Percentiles rank a stretch among this genome's conserved stretches.
These are phyloP conservation scores for Bacidia rubella DNA, from an alignment of 495 filamentous ascomycete genomes.

Conservation along the genomic window DNA sequence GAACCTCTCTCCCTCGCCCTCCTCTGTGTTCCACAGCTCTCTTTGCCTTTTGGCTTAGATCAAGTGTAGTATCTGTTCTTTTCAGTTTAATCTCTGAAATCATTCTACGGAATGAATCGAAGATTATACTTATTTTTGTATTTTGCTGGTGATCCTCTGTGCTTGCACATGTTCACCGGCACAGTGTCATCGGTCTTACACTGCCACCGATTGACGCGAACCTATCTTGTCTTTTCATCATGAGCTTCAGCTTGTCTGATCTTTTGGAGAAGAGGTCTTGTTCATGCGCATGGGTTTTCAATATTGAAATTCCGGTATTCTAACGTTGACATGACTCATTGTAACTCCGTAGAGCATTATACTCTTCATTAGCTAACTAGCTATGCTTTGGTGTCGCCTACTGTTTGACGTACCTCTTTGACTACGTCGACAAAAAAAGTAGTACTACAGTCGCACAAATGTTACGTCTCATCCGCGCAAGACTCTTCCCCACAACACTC, in stretches of 20 bases:
- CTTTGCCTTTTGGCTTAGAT: slow-evolving; percentile 73
- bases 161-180: slow-evolving; percentile 63
- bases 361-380: no score
- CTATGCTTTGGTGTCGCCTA: no score
- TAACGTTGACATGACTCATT: no score
- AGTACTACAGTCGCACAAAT: no score
- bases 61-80: slow-evolving; percentile 99
- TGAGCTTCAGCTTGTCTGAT: slow-evolving; percentile 40
- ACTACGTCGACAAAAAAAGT: no score
- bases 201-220: slow-evolving; percentile 78
- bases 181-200: slow-evolving; percentile 85
- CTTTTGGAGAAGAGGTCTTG: slow-evolving; percentile 46
- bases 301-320: no score
- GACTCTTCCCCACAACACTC: no score
- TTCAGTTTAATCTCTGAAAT: slow-evolving; percentile 85
- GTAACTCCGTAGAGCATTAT: no score
- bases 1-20: neutral
- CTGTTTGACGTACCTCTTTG: no score
- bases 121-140: slow-evolving; percentile 80
- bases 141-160: slow-evolving; percentile 47
- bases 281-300: neutral
- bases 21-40: slow-evolving; percentile 22
- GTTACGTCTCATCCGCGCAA: no score
- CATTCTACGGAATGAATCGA: slow-evolving; percentile 55
- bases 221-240: slow-evolving; percentile 45